Conservation (phyloP, 306 rosid species). For the Cicer judaicum region DNA sequence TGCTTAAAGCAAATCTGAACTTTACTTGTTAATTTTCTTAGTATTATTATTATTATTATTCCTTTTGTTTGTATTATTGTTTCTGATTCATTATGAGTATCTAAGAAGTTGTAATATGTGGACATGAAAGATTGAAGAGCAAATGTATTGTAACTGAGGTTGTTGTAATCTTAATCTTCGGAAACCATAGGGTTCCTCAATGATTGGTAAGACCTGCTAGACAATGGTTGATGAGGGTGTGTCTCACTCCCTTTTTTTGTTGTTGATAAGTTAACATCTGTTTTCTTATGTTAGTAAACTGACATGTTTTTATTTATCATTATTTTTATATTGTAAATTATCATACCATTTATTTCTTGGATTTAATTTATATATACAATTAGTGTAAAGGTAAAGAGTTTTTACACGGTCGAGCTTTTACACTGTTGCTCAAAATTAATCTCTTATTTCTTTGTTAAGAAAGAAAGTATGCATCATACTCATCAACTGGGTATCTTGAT, state of each 20-base stretch:
- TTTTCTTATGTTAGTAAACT: not conserved
- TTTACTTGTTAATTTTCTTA: constrained; percentile 39
- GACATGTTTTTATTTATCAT: not conserved
- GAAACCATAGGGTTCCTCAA: not conserved
- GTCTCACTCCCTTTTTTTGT: not conserved
- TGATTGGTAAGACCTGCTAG: not conserved
- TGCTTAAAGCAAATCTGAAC: constrained; percentile 45
- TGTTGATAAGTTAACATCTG: not conserved
- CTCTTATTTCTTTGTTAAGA: not conserved
- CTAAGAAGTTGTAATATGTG: constrained; percentile 61
- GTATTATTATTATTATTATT: constrained; percentile 32
- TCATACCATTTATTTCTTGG: not conserved
- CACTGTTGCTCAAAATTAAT: too few relatives aligned
- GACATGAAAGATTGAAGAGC: constrained; percentile 47
- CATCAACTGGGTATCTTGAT: not conserved
- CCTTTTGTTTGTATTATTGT: constrained; percentile 37
- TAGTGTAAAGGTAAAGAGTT: too few relatives aligned
- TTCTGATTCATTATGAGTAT: constrained; percentile 47
- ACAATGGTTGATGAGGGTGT: not conserved
- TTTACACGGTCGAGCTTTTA: too few relatives aligned
- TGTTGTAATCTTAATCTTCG: constrained; percentile 17
- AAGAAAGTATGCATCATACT: not conserved
- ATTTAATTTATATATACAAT: too few relatives aligned
- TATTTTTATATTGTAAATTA: too few relatives aligned
- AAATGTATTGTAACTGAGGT: constrained; percentile 41